Base-by-base conservation (phyloP, 768 basidiomycete species). In the Stropharia rugosoannulata region DNA sequence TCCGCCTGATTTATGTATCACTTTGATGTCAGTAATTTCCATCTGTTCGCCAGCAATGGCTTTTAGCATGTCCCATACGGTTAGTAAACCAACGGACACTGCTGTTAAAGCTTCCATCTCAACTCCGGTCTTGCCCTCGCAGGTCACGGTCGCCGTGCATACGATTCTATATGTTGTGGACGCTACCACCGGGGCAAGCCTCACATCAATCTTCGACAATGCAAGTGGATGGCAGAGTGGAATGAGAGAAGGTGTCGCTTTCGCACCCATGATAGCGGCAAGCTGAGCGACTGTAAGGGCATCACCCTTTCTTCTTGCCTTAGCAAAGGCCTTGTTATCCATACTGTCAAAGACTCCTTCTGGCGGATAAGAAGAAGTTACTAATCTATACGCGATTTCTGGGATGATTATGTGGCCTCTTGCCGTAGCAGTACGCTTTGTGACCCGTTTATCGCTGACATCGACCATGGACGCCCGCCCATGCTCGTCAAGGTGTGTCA, bases 71-170 rank as follows among this genome's bases (percentile, higher is more conserved):
- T 94, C 93, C 90, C 93, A 96, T 12, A 95, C 85, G 1, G 91
- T 92, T 51, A 95, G 73, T 32, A 91, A 76, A 5, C 86, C 86
- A 29, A 90, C 75, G 1, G 85, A 85, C 8, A 92, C 93, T 19
- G 87, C 87, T n/a, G 87, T 90, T 54, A 95, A 68, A 19, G 93
- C 94, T 72, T 97, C 95, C 89, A 98, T 94, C 74, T 94, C 92
- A 16, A 94, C 90, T 4, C 94, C 90, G 12, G 93, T 93, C 68
- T 85, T 86, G 12, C 90, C 89, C 68, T 86, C 81, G 60, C 87
- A 90, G 39, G 85, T 76, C 36, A 92, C 89, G 7, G 82, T 86
- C 22, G 86, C 89, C 36, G 72, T 70, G 61, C 88, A 91, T 29
- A 78, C 61, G 49, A 93, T 82, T 62, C 76, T 82, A 68, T 79